Percentiles rank a stretch among this genome's conserved stretches.
Evolutionary conservation across 225 moss, liverwort and hornwort genomes (phyloP).

Genomic region (Neckera pumila): DNA sequence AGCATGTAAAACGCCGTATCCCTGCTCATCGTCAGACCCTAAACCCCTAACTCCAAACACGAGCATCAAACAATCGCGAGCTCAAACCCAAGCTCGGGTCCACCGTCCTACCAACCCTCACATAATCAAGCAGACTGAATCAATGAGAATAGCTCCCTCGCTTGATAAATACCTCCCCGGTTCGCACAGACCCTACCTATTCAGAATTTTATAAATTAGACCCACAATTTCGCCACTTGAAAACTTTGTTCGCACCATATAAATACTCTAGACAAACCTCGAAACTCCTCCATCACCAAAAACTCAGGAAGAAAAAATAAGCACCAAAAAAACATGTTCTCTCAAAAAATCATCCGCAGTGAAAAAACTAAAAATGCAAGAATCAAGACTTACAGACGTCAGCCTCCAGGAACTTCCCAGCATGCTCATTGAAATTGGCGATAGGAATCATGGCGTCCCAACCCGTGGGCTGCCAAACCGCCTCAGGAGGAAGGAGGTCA

Average conservation of each 20-base stretch:
- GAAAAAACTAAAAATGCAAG: background rate
- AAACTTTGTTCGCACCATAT: background rate
- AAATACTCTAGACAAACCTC: background rate
- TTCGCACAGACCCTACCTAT: background rate
- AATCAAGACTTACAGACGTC: constrained; percentile 25
- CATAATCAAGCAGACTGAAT: background rate
- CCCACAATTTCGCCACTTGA: background rate
- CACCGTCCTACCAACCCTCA: background rate
- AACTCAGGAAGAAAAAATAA: background rate
- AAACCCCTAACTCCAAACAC: background rate
- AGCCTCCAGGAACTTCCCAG: constrained; percentile 38
- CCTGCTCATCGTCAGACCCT: background rate
- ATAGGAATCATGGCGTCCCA: constrained; percentile 27
- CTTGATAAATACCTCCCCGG: background rate
- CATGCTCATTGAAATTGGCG: constrained; percentile 55
- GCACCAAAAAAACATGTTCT: background rate
- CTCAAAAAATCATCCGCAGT: background rate
- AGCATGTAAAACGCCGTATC: background rate
- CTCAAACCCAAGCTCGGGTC: background rate
- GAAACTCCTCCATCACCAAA: background rate
- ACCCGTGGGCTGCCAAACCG: background rate
- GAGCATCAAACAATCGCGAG: background rate
- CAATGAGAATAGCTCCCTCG: background rate
- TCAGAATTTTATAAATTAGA: background rate
- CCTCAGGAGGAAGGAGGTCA: background rate